Evolutionary conservation across 1,284 basidiomycete species (phyloP), one percentile per base, ranked within the genome.

Genomic region (Thecaphora frezii): DNA sequence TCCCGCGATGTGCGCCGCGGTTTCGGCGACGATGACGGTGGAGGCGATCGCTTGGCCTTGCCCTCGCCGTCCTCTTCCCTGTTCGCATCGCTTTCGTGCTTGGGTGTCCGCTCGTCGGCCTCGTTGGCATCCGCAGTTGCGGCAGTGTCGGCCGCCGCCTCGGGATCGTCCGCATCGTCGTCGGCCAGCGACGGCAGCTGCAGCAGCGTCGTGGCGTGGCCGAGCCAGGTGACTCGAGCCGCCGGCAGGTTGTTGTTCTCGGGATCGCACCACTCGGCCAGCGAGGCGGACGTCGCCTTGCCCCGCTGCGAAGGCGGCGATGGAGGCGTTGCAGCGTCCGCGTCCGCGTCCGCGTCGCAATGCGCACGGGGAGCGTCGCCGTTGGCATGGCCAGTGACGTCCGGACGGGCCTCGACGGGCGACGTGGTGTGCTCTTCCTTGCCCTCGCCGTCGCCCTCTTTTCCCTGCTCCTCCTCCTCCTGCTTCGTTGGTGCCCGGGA

Each of bases 171-270:
- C n/a, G 14, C 23, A 14, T 30, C 1, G 22, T 36, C 18, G 16
- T 44, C 33, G 13, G 41, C 28, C 1, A 66, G 54, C 0, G 66
- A 51, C 0, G 73, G 73, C 3, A 77, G 58, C 44, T 76, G 66
- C 3, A 77, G 58, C 7, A 76, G 59, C 9, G 63, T 67, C 33
- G 58, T 59, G 5, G 74, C 74, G 41, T 77, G 76, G 0, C 76
- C 76, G 2, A 77, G 50, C 76, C 74, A 77, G 22, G 74, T 76
- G 1, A 60, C 66, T n/a, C 53, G 38, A 3, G 55, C 66, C 1
- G 55, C 63, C 18, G 37, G 25, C 2, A 44, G 26, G 8, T 37
- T 14, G 3, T 44, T 44, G 4, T 49, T 44, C 22, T 47, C 52
- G 7, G 54, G 57, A 28, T 66, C 55, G 14, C 40, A 22, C 63